phyloP scores from a whole-genome alignment of 2,329 filamentous ascomycete genomes.

The Drechslerella coelobrocha region DNA sequence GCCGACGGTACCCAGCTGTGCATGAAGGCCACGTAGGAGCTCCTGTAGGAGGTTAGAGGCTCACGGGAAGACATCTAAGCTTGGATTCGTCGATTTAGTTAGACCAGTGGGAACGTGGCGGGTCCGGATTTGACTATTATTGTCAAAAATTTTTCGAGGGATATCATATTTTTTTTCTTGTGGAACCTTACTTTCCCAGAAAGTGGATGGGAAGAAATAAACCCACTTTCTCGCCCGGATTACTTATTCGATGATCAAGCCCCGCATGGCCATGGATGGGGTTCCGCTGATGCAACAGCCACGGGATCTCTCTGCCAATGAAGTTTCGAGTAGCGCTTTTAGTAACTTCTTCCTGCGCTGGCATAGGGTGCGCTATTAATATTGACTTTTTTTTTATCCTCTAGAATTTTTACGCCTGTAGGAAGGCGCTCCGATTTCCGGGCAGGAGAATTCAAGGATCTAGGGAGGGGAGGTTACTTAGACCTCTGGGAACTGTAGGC shows the following conservation, averaged over 20 bases:
- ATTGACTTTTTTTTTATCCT: not conserved
- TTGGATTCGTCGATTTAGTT: not conserved
- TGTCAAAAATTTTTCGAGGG: not conserved
- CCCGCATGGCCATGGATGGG: not conserved
- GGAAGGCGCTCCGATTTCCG: conserved; percentile 4
- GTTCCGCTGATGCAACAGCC: conserved; percentile 4
- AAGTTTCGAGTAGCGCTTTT: conserved; percentile 2
- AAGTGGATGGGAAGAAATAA: not conserved
- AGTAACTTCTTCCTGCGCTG: not conserved
- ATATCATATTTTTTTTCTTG: not conserved
- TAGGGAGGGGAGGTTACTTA: not conserved
- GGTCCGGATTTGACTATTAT: not conserved
- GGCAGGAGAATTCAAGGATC: not conserved
- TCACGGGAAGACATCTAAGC: conserved; percentile 1
- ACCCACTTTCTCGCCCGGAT: conserved; percentile 3
- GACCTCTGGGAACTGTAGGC: not conserved
- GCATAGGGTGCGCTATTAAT: conserved; percentile 4
- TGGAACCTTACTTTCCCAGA: conserved; percentile 4
- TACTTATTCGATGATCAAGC: not conserved
- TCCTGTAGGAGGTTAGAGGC: conserved; percentile 3
- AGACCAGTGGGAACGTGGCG: not conserved
- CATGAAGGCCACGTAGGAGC: not conserved
- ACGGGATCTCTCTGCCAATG: conserved; percentile 2
- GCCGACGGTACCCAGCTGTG: not conserved
- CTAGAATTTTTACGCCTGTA: not conserved